Conservation (phyloP, 208 protist genomes). For the Leishmania amazonensis region DNA sequence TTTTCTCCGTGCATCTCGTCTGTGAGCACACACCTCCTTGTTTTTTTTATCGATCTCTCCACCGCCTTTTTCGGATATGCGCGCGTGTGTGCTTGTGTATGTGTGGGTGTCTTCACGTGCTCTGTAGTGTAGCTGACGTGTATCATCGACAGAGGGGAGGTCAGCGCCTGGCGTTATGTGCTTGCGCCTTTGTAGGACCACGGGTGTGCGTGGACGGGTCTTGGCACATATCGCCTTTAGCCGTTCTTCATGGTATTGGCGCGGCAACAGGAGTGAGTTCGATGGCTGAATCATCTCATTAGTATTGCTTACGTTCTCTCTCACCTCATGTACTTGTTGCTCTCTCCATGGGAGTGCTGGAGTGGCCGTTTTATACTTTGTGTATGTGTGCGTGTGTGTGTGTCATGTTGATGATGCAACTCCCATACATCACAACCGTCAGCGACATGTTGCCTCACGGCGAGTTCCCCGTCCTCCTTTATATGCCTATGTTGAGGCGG, state of each 20-base stretch:
- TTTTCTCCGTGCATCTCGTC: background rate
- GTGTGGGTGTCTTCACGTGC: background rate
- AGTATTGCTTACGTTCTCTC: too few species aligned
- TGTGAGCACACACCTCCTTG: background rate
- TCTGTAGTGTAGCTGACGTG: background rate
- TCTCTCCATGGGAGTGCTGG: too few species aligned
- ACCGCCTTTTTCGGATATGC: background rate
- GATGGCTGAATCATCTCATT: background rate
- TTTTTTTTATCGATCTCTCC: background rate
- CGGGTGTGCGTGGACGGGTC: background rate
- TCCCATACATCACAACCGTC: background rate
- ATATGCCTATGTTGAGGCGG: background rate
- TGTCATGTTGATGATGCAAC: background rate
- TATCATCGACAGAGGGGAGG: too few species aligned
- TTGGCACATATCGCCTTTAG: background rate
- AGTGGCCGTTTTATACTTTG: background rate
- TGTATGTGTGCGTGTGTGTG: background rate
- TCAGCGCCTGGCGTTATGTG: background rate
- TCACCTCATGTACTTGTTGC: too few species aligned
- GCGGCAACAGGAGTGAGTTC: background rate
- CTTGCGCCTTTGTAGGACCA: background rate
- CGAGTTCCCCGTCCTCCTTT: background rate
- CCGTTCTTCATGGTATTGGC: background rate
- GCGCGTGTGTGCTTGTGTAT: background rate
- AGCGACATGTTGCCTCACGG: background rate